Percentiles rank a stretch among this genome's conserved stretches.
These are phyloP conservation scores for Closterium sp. DNA, from an alignment of 139 green algal genomes.

Conservation along the genomic window DNA sequence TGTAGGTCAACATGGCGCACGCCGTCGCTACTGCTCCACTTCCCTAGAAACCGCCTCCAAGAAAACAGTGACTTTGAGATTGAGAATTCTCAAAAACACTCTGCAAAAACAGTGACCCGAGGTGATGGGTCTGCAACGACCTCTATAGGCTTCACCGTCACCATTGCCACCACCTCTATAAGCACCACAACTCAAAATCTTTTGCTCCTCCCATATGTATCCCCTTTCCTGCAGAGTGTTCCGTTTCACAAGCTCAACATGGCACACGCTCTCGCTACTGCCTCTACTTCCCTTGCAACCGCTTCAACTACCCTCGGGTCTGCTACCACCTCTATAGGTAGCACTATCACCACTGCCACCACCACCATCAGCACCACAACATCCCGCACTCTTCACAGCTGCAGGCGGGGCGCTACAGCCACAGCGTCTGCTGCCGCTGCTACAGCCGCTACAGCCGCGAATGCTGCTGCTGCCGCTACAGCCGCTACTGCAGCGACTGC, in stretches of 20 bases:
- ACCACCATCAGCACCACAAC: not conserved
- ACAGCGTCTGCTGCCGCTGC: not conserved
- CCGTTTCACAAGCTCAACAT: not conserved
- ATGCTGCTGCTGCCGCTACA: not conserved
- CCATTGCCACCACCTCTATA: too few relatives aligned
- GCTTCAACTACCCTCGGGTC: not conserved
- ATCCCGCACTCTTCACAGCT: not conserved
- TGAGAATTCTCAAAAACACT: too few relatives aligned
- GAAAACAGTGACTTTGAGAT: too few relatives aligned
- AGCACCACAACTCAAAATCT: not conserved
- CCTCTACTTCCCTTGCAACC: not conserved
- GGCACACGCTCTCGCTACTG: not conserved
- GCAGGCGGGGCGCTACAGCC: not conserved
- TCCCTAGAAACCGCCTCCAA: too few relatives aligned
- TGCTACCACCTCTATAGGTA: not conserved
- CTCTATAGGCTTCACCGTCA: too few relatives aligned
- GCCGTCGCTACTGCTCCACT: too few relatives aligned
- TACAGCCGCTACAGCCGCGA: not conserved
- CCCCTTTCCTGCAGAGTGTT: not conserved
- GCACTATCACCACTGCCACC: not conserved
- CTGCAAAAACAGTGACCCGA: too few relatives aligned
- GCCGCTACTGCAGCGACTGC: not conserved
- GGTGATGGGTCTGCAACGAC: too few relatives aligned
- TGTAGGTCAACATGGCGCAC: too few relatives aligned
- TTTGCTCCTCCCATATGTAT: not conserved